Evolutionary conservation across 2,329 filamentous ascomycete genomes (phyloP), one percentile per base, ranked within the genome.

Genomic region (Metarhizium humberi): DNA sequence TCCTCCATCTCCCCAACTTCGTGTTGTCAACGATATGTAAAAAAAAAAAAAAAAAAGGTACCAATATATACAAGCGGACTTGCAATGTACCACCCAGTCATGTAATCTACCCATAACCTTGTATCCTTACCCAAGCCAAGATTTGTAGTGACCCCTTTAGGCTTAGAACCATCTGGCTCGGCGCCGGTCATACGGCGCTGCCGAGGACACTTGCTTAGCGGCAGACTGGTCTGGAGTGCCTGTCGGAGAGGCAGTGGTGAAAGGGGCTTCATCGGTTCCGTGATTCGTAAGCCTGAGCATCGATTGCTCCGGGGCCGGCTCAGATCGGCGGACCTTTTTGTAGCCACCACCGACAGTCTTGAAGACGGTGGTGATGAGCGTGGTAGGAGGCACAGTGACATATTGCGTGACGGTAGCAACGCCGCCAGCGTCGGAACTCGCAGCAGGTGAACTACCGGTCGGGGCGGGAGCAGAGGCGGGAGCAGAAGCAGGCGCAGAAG

Each of bases 381-480:
- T 72, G n/a, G 66, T 67, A 2, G 72, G 66, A 7, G 66, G 65
- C 49, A 73, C 68, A 1, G 73, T 76, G 34, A 56, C 52, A 2
- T 51, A 56, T 56, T 71, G 64, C 10, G 73, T 70, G 42, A 70
- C 69, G 6, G 69, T 68, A 48, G 63, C 58, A 50, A 58, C 55
- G 45, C 55, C 56, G 25, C 47, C 58, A 45, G 14, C n/a, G 13
- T 38, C 18, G n/a, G 42, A 40, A 16, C 38, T 11, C 38, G 50
- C 18, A 20, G 50, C 50, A 52, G 34, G 25, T 4, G 25, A 16
- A 20, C 32, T 16, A 13, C 8, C 34, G 13, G 34, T 11, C 38
- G 38, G 38, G 14, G 38, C n/a, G 20, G 38, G 38, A 45, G 18
- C 14, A 6, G 50, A 7, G 14, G 7, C 14, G 20, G 54, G 29